Conservation (phyloP, 331 rosid genomes). For the Phaseolus coccineus region DNA sequence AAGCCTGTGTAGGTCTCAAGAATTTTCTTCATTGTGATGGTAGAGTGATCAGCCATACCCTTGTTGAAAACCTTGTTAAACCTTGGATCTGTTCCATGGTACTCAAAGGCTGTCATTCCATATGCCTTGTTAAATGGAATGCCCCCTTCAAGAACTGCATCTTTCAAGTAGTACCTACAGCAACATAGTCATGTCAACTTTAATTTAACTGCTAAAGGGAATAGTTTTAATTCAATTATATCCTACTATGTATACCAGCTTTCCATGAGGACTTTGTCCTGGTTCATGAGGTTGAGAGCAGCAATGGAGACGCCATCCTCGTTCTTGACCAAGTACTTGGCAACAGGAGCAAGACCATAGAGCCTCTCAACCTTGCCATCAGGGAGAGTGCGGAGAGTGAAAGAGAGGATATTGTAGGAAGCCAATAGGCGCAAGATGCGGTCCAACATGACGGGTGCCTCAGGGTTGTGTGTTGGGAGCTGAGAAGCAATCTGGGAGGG, state of each 20-base stretch:
- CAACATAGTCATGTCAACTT: not conserved
- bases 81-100: slow-evolving; percentile 88
- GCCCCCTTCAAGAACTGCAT: slow-evolving; percentile 88
- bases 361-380: slow-evolving; percentile 74
- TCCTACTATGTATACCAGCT: slow-evolving; percentile 65
- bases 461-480: slow-evolving; percentile 71
- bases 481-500: slow-evolving; percentile 65
- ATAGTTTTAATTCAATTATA: not conserved
- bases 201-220: not conserved
- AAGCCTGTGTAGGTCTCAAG: slow-evolving; percentile 83
- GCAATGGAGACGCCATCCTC: slow-evolving; percentile 89
- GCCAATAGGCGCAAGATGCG: slow-evolving; percentile 84
- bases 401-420: slow-evolving; percentile 69
- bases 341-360: slow-evolving; percentile 83
- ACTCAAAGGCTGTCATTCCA: slow-evolving; percentile 91
- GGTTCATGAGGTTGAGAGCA: slow-evolving; percentile 87
- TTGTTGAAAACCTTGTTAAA: slow-evolving; percentile 92
- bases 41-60: slow-evolving; percentile 91
- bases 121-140: slow-evolving; percentile 94
- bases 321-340: slow-evolving; percentile 78
- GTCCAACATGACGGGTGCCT: slow-evolving; percentile 72
- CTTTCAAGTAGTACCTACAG: slow-evolving; percentile 88
- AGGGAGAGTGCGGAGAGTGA: slow-evolving; percentile 47
- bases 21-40: slow-evolving; percentile 88
- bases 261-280: slow-evolving; percentile 89